Evolutionary conservation across 305 asterid species (phyloP), one percentile per base, ranked within the genome.

Genomic region (Fraxinus angustifolia): DNA sequence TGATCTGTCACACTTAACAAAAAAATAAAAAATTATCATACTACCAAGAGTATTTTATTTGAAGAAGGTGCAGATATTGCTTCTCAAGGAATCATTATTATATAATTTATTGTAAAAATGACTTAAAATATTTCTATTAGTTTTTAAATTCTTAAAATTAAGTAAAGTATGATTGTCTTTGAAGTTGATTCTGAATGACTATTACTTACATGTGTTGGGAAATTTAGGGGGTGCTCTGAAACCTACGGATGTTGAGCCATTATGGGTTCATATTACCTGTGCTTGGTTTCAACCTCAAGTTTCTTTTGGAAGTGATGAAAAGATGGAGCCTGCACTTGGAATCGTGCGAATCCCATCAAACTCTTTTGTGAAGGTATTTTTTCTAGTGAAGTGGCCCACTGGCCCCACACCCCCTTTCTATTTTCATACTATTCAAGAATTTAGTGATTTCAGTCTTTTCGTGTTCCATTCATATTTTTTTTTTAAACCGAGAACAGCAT

Each of bases 251-350:
- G 86, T 94, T 62, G 85, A 88, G 26, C 93, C 95, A 40, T 86
- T 96, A 78, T 96, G 99, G 99, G 99, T 96, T 82, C 99, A 96
- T 82, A 86, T 96, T 85, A 94, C 99, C 74, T 96, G 99, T 88
- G 99, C 99, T 87, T 96, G 99, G 99, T 96, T 94, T 88, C 98
- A 91, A 87, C 99, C 99, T 28, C 91, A 96, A 90, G 99, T 96
- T 86, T 91, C 94, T 75, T 96, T 96, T 87, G 97, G 94, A 78
- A 94, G 92, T 42, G 97, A 94, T 78, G 98, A 96, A 84, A 90
- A 87, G 87, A 96, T 96, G 99, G 99, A 96, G 82, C 99, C 99
- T 86, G 99, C 99, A 74, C 85, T 89, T 78, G 99, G 99, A 78
- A 93, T 96, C 81, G 80, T 96, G 85, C 93, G 92, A 85, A 96